A percentile compares a stretch with the other conserved stretches of the same genome.
phyloP scores from a whole-genome alignment of 2,329 filamentous ascomycete genomes.

The Sporothrix variecibatus region DNA sequence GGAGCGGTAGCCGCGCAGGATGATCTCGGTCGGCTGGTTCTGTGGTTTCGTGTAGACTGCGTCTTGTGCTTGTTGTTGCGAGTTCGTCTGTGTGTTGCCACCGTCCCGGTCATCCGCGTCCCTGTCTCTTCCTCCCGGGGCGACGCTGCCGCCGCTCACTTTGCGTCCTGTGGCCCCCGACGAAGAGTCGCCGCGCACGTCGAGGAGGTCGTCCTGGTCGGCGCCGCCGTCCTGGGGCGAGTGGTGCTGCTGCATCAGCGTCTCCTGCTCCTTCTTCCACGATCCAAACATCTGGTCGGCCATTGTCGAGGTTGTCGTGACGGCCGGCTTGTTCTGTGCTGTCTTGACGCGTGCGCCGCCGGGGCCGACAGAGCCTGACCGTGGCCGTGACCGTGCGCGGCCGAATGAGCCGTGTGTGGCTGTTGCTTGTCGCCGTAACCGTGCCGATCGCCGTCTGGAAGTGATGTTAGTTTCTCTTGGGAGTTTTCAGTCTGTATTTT shows the following conservation, averaged over 20 bases:
- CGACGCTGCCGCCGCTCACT: slow-evolving; percentile 29
- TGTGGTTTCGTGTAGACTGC: slow-evolving; percentile 37
- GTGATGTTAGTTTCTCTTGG: slow-evolving; percentile 22
- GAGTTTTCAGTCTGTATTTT: too few relatives aligned
- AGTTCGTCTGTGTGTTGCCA: slow-evolving; percentile 26
- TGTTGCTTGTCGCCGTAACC: slow-evolving; percentile 53
- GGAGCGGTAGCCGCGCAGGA: slow-evolving; percentile 77
- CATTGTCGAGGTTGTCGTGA: slow-evolving; percentile 57
- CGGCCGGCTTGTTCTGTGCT: slow-evolving; percentile 51
- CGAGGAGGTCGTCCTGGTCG: slow-evolving; percentile 28
- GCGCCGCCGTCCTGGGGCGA: slow-evolving; percentile 17
- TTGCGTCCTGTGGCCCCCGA: slow-evolving; percentile 34
- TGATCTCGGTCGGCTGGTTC: slow-evolving; percentile 66
- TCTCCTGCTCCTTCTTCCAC: slow-evolving; percentile 54
- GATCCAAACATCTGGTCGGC: slow-evolving; percentile 64
- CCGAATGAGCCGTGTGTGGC: slow-evolving; percentile 59
- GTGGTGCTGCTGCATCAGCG: slow-evolving; percentile 22
- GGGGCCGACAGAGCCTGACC: slow-evolving; percentile 26
- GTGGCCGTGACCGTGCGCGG: slow-evolving; percentile 60
- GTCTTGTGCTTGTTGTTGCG: slow-evolving; percentile 21
- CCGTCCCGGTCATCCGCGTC: slow-evolving; percentile 33
- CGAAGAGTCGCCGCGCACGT: slow-evolving; percentile 38
- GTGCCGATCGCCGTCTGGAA: slow-evolving; percentile 54
- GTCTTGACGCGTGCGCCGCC: slow-evolving; percentile 21
- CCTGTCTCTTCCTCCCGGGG: neutral